These are phyloP conservation scores for Hymenoscyphus repandus DNA, from an alignment of 2,329 filamentous ascomycete genomes.

Conservation along the genomic window DNA sequence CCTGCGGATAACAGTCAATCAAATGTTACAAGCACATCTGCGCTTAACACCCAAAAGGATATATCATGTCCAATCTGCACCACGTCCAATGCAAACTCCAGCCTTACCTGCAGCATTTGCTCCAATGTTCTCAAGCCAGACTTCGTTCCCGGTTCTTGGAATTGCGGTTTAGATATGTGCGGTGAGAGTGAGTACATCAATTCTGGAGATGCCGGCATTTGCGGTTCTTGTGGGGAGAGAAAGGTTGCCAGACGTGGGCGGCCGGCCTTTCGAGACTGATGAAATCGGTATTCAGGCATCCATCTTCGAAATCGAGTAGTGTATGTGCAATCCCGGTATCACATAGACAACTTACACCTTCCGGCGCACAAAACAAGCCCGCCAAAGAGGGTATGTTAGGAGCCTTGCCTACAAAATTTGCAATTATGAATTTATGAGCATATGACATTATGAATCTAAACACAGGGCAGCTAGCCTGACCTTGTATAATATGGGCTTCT, in stretches of 20 bases:
- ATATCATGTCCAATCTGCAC: slow-evolving; percentile 61
- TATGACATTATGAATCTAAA: too few species aligned
- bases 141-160: slow-evolving; percentile 56
- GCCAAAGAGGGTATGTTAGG: too few species aligned
- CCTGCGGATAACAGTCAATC: background rate
- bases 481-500: too few species aligned
- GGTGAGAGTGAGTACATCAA: slow-evolving; percentile 57
- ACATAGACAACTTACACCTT: too few species aligned
- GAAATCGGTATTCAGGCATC: too few species aligned
- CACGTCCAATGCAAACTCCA: slow-evolving; percentile 49
- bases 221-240: slow-evolving; percentile 58
- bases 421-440: too few species aligned
- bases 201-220: slow-evolving; percentile 62
- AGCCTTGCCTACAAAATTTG: too few species aligned
- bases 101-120: slow-evolving; percentile 62
- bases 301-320: too few species aligned
- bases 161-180: slow-evolving; percentile 53
- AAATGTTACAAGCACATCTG: background rate
- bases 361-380: too few species aligned
- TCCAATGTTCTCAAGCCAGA: slow-evolving; percentile 59
- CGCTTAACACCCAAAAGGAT: background rate
- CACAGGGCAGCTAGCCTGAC: too few species aligned
- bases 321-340: too few species aligned
- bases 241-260: background rate
- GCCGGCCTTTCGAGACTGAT: background rate